Evolutionary conservation across 352 stramenopile species (phyloP), one percentile per base, ranked within the genome.

Genomic region (Phytophthora fragariaefolia): DNA sequence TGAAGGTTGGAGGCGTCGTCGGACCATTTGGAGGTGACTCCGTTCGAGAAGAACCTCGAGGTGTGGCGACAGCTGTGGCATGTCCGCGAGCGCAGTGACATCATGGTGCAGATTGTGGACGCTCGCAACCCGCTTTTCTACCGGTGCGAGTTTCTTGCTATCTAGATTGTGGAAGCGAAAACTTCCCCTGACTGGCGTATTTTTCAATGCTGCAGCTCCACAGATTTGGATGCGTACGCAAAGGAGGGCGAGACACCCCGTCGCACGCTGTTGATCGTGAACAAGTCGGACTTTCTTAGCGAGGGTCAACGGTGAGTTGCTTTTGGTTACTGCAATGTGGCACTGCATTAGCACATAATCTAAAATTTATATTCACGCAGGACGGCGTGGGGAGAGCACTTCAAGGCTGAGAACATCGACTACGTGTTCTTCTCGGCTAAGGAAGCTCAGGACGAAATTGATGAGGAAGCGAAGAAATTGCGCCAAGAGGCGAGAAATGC

Each of bases 31-130:
- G 91, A 95, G 65, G 96, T 99, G 27, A 99, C 98, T 17, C 98
- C 98, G 17, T 99, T 99, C 71, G 98, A 99, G 83, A 99, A 99
- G 82, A 99, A 99, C 78, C 58, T 99, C 40, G 96, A 99, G 66
- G 98, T 99, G 24, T 99, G 98, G 98, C 90, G 97, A 36, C 98
- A 99, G 78, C 79, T 99, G 6, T 99, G 98, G 98, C 89, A 99
- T 32, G 98, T 99, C 20, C 86, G 98, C 40, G 98, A 99, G 78
- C 87, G 97, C 63, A 99, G 92, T 80, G 91, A 99, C 56, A 89
- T 99, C 49, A 89, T 99, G 52, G 84, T 99, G 27, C 98, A 99
- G 77, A 98, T 99, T 40, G 96, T 99, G 2, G 98, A 99, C 75
- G 97, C 96, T 6, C 86, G 98, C 45, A 99, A 99, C 87, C 98